Base-by-base conservation (phyloP, 768 basidiomycete genomes). In the Kwoniella botswanensis region DNA sequence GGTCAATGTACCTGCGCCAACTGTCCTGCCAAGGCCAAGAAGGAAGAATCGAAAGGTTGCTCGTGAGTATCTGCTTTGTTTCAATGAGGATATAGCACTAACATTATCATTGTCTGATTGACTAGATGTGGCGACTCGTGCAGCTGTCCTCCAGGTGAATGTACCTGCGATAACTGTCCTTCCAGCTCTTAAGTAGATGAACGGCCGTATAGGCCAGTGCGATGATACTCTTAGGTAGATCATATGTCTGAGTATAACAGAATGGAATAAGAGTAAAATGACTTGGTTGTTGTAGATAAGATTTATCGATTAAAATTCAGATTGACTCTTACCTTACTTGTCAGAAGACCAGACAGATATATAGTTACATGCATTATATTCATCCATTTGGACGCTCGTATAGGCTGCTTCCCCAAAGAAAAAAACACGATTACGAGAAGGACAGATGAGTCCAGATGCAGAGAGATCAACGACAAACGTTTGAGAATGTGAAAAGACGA, bases 21-120 rank as follows among this genome's bases (percentile, higher is more conserved):
- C 60, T 78, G 77, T 65, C 74, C 77, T 44, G 66, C 74, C 44
- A 74, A 77, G 67, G 52, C 53, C 50, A 46, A 65, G 56, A 63
- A 63, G 57, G 60, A 53, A 11, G 44, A 53, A 22, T 60, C 67
- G 11, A 68, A 53, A 15, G 41, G 41, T 18, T 73, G 72, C 72
- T 63, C 22, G 69, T 74, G 60, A 54, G 68, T 67, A n/a, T 18
- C 18, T 35, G 35, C 7, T 35, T 7, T 5, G 44, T 56, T 12
- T 43, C 18, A 29, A 29, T 43, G 10, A 18, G 18, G 21, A 1
- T 43, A 22, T 0, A 43, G 1, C 46, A 43, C 24, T 52, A 42
- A 64, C n/a, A 42, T 63, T 3, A 63, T 18, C 2, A 29, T 70
- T 24, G 54, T 58, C 24, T 52, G 50, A 21, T n/a, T 59, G 10